Evolutionary conservation across 139 green algal species (phyloP).

Genomic region (Micractinium conductrix): DNA sequence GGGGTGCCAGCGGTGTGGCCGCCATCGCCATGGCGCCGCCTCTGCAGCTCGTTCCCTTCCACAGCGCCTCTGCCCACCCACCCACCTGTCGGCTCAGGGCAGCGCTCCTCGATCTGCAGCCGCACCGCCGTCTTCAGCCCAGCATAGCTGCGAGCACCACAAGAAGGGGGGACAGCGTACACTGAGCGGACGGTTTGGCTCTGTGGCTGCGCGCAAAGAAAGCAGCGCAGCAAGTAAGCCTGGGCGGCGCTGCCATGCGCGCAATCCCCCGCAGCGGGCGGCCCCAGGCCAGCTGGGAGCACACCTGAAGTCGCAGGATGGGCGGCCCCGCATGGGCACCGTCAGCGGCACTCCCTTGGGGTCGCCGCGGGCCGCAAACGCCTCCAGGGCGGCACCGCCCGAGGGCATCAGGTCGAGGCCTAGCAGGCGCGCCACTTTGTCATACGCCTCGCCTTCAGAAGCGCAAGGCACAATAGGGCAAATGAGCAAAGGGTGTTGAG

Average conservation of each 20-base stretch:
- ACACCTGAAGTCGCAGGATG: conserved; percentile 96
- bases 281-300: no score
- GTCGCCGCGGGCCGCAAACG: conserved; percentile 73
- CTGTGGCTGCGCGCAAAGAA: no score
- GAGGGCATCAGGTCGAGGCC: conserved; percentile 81
- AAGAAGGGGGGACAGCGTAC: no score
- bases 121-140: conserved; percentile 94
- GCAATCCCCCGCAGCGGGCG: no score
- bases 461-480: no score
- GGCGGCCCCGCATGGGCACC: conserved; percentile 74
- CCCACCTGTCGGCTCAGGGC: conserved; percentile 1
- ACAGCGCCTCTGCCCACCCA: not conserved
- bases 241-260: no score
- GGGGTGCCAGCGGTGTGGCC: not conserved
- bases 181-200: no score
- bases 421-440: conserved; percentile 96
- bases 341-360: conserved; percentile 65
- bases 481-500: no score
- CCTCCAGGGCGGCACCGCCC: conserved; percentile 86
- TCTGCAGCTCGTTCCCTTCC: no score
- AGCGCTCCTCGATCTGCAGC: conserved; percentile 63
- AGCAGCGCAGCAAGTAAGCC: no score
- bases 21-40: not conserved
- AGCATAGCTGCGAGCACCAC: no score
- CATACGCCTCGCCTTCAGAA: conserved; percentile 90